Evolutionary conservation across 768 basidiomycete species (phyloP), one percentile per base, ranked within the genome.

Genomic region (Boletus sensibilis): DNA sequence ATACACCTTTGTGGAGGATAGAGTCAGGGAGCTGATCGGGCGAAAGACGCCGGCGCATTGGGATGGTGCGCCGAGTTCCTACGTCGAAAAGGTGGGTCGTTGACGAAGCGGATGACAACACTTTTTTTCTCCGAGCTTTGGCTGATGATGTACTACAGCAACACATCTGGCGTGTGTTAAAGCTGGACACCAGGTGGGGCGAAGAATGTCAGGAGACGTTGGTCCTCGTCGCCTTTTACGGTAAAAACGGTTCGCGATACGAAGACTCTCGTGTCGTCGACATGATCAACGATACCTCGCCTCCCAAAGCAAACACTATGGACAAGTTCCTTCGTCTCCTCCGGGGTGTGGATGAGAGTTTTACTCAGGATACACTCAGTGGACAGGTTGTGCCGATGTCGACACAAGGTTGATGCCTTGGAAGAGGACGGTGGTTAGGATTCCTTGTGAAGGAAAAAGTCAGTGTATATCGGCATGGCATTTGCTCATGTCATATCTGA

Each of bases 131-230:
- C 11, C 2, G n/a, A 38, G 14, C 21, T 18, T 34, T 40, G 43
- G 23, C 52, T 55, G 45, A 61, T 38, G 21, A 34, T 14, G 16
- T 8, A 21, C 47, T n/a, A 23, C 41, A 73, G 71, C 68, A 59
- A 37, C 85, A 89, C 55, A 76, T 90, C 27, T 71, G 80, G 64
- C 71, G 67, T 38, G 83, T 82, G 9, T 72, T 90, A 48, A 72
- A 74, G 20, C 64, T 86, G 35, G 60, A 66, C 34, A 64, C 71
- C 6, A 65, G 68, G 25, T 85, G 79, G 74, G 75, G 77, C 3
- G 64, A 75, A 11, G 75, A 76, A 29, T 84, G 82, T 65, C 69
- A 71, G 16, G 84, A 83, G 60, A 82, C 79, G 7, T 68, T 83
- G 46, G 45, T 53, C 11, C 79, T 89, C 37, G 68, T 87, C 40